phyloP scores from a whole-genome alignment of 1,284 basidiomycete genomes.

The Microbotryomycetes sp. region DNA sequence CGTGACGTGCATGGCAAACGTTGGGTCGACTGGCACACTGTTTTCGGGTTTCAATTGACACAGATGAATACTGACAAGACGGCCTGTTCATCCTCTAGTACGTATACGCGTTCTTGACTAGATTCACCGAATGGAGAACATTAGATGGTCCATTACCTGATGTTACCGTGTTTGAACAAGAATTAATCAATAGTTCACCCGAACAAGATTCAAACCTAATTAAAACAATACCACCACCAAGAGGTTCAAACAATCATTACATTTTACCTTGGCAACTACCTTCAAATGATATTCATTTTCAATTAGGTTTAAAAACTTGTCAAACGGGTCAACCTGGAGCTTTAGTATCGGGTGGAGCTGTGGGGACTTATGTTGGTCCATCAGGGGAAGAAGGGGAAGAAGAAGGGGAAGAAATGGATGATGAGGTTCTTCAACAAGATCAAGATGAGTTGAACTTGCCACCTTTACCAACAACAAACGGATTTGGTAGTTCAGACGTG shows the following conservation, averaged over 20 bases:
- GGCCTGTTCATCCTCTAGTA: constrained; percentile 12
- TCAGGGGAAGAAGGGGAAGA: neutral
- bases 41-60: too few species aligned
- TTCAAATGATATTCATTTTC: neutral
- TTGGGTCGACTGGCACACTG: too few species aligned
- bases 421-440: too few species aligned
- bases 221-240: neutral
- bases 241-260: neutral
- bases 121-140: constrained; percentile 24
- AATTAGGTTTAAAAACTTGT: neutral
- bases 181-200: constrained; percentile 21
- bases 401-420: too few species aligned
- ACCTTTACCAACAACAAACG: neutral
- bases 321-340: too few species aligned
- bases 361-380: neutral
- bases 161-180: constrained; percentile 18
- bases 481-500: too few species aligned
- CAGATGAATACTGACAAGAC: neutral
- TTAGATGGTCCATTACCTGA: neutral
- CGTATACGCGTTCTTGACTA: constrained; percentile 26
- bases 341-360: too few species aligned
- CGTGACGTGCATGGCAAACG: too few species aligned
- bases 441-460: neutral
- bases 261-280: neutral
- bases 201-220: neutral